A percentile compares a stretch with the other conserved stretches of the same genome.
Evolutionary conservation across 2,329 filamentous ascomycete species (phyloP).

Genomic region (Metarhizium humberi): DNA sequence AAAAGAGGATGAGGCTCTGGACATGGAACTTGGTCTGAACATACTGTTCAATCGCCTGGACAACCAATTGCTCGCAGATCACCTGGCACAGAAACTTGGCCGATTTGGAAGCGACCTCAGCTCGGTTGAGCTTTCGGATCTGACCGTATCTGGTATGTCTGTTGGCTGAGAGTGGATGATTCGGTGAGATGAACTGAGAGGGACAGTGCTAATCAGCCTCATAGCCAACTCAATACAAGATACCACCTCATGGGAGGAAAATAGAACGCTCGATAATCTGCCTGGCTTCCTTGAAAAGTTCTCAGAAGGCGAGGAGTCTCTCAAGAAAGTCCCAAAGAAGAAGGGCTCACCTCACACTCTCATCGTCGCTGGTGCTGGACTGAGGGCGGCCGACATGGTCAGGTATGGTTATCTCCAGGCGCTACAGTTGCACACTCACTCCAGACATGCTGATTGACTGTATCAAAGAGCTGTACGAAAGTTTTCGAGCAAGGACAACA

Average conservation of each 20-base stretch:
- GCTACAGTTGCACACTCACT: not conserved
- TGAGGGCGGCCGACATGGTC: constrained; percentile 78
- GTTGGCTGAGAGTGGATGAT: not conserved
- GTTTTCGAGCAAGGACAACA: constrained; percentile 69
- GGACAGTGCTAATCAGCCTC: not conserved
- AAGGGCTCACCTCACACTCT: constrained; percentile 77
- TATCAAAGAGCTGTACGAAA: constrained; percentile 57
- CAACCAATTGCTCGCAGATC: constrained; percentile 71
- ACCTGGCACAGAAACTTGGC: constrained; percentile 69
- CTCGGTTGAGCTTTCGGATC: constrained; percentile 72
- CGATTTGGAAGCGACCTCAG: constrained; percentile 76
- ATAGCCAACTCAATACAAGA: constrained; percentile 68
- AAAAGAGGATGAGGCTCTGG: constrained; percentile 47
- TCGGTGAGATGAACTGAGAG: not conserved
- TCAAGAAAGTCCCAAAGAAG: constrained; percentile 57
- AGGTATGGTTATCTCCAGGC: constrained; percentile 37
- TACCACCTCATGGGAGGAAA: constrained; percentile 62
- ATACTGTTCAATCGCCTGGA: constrained; percentile 76
- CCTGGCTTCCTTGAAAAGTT: constrained; percentile 69
- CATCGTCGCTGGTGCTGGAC: constrained; percentile 73
- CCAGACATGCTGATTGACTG: not conserved
- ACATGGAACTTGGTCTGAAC: constrained; percentile 68
- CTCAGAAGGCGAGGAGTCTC: constrained; percentile 43
- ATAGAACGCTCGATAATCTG: constrained; percentile 62
- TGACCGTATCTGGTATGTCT: constrained; percentile 63